Evolutionary conservation across 495 filamentous ascomycete genomes (phyloP).

Genomic region (Lindgomyces ingoldianus): DNA sequence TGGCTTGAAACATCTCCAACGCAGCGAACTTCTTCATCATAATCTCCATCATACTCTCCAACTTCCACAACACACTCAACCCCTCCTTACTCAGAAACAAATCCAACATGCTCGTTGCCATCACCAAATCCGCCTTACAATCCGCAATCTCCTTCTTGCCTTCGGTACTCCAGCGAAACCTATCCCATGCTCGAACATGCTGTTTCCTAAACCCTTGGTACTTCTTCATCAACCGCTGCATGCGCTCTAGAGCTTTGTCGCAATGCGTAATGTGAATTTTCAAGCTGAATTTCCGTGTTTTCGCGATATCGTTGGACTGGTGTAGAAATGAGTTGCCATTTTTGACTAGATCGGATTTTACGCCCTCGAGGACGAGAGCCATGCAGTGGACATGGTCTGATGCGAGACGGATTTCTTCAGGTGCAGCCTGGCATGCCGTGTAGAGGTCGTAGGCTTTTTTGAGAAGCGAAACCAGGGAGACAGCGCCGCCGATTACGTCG

Average conservation of each 20-base stretch:
- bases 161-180: constrained; percentile 18
- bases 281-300: background rate
- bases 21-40: constrained; percentile 7
- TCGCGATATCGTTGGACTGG: constrained; percentile 2
- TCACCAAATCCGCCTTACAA: constrained; percentile 18
- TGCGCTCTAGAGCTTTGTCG: background rate
- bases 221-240: constrained; percentile 17
- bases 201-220: constrained; percentile 8
- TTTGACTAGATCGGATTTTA: constrained; percentile 13
- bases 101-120: constrained; percentile 12
- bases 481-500: constrained; percentile 6
- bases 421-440: constrained; percentile 3
- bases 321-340: constrained; percentile 16
- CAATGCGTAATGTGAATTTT: constrained; percentile 11
- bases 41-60: constrained; percentile 21
- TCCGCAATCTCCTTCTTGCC: constrained; percentile 30
- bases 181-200: constrained; percentile 9
- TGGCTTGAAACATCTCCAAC: constrained; percentile 7
- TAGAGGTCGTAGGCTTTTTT: constrained; percentile 24
- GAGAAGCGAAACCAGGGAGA: constrained; percentile 16
- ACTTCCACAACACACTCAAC: constrained; percentile 16
- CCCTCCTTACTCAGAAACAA: constrained; percentile 15
- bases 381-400: constrained; percentile 21
- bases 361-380: constrained; percentile 25
- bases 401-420: constrained; percentile 18